Base-by-base conservation (phyloP, 768 basidiomycete genomes). In the Krasilnikovozyma curviuscula region DNA sequence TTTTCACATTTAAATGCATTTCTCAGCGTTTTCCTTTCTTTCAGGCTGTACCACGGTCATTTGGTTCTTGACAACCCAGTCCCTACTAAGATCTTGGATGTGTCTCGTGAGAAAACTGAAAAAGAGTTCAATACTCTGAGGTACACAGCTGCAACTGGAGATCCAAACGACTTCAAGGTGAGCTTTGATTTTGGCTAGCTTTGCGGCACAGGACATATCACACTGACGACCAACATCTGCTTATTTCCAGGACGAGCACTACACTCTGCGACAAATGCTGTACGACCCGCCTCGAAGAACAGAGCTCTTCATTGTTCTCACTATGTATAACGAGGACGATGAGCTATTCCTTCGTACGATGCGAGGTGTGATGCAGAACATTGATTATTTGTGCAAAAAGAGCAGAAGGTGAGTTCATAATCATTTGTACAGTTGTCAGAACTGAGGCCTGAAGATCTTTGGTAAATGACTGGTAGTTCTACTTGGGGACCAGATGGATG, bases 401-500 rank as follows among this genome's bases (percentile, higher is more conserved):
- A n/a, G n/a, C n/a, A n/a, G n/a, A n/a, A n/a, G n/a, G n/a, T n/a
- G n/a, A n/a, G n/a, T n/a, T n/a, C n/a, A n/a, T n/a, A n/a, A n/a
- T n/a, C n/a, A n/a, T n/a, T n/a, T n/a, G n/a, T n/a, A n/a, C n/a
- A n/a, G n/a, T n/a, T n/a, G n/a, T n/a, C n/a, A n/a, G n/a, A n/a
- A n/a, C n/a, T n/a, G n/a, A n/a, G n/a, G n/a, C n/a, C n/a, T n/a
- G n/a, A n/a, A n/a, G n/a, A n/a, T n/a, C n/a, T n/a, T n/a, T n/a
- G n/a, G n/a, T n/a, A n/a, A n/a, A n/a, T n/a, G n/a, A n/a, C n/a
- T n/a, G n/a, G n/a, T n/a, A n/a, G n/a, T n/a, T n/a, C n/a, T n/a
- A n/a, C n/a, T 23, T 86, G 83, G 83, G 81, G 83, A n/a, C 65
- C 77, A 3, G 78, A 84, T 39, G 83, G 83, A 12, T 86, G 83